Evolutionary conservation across 2,329 filamentous ascomycete genomes (phyloP), one percentile per base, ranked within the genome.

Genomic region (Lachnellula willkommii): DNA sequence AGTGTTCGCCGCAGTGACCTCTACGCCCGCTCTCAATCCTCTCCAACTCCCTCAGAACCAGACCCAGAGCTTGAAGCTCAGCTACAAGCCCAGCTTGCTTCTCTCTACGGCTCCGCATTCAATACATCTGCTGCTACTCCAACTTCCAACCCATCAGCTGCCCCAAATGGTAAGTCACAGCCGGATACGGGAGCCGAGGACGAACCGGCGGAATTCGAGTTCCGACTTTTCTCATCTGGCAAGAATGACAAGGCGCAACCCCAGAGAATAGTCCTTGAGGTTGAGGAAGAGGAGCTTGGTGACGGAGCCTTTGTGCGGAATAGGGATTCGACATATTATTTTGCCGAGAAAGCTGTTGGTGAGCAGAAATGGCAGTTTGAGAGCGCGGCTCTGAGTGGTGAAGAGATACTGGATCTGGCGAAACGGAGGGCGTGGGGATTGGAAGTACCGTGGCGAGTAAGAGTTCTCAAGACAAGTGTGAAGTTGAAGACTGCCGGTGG

Each of bases 361-460:
- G 66, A 71, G 47, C 66, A 72, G 62, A 71, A 67, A 47, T 65
- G 66, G 22, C 66, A 74, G 60, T 80, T 79, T 55, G 68, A 68
- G 32, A 63, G 63, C n/a, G 73, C 75, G 3, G 79, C 83, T 2
- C 70, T 86, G 11, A 77, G 69, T 32, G 78, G 76, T 5, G 77
- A 79, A n/a, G 75, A 80, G 14, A 68, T 87, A 14, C 51, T 79
- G 2, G 64, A 64, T 22, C 70, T 73, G 57, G 75, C 76, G n/a
- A 65, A 63, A 47, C 69, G 66, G 62, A 72, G 76, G 53, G 73
- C 74, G 6, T 85, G 81, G 81, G 83, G 82, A 0, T 68, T 81
- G 43, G 81, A 85, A 67, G 73, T 81, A 61, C 81, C 82, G 1
- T 86, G 83, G 83, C 76, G 76, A 54, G 80, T 84, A 14, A 75